phyloP scores from a whole-genome alignment of 2,329 filamentous ascomycete species.

The Trichoderma oligosporum region DNA sequence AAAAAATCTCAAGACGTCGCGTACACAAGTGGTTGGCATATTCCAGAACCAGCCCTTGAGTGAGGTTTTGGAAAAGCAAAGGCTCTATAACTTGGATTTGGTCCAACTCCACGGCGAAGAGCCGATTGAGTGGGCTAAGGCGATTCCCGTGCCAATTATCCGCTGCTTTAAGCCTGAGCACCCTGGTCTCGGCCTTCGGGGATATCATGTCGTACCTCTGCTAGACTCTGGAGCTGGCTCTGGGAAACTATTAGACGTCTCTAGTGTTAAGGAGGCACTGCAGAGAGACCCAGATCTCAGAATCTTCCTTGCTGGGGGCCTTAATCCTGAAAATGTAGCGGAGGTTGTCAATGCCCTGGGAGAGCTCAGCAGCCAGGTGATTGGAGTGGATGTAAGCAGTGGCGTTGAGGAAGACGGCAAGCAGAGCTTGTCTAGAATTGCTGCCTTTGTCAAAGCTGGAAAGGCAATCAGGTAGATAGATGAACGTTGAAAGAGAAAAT shows the following conservation, averaged over 20 bases:
- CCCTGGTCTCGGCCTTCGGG: slow-evolving; percentile 66
- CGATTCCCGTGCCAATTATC: slow-evolving; percentile 91
- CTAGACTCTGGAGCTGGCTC: slow-evolving; percentile 85
- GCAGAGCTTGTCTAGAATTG: slow-evolving; percentile 79
- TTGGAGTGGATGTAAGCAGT: slow-evolving; percentile 89
- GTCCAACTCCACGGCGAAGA: slow-evolving; percentile 93
- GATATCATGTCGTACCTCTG: slow-evolving; percentile 78
- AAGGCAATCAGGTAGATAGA: slow-evolving; percentile 53
- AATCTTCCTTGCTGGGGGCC: slow-evolving; percentile 78
- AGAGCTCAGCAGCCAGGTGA: slow-evolving; percentile 56
- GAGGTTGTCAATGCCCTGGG: slow-evolving; percentile 62
- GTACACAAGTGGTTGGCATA: slow-evolving; percentile 83
- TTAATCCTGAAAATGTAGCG: slow-evolving; percentile 75
- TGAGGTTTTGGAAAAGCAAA: slow-evolving; percentile 76
- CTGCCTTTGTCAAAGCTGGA: slow-evolving; percentile 70
- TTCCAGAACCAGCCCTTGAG: slow-evolving; percentile 87
- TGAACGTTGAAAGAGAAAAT: background rate
- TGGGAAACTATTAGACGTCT: slow-evolving; percentile 71
- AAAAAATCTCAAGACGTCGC: slow-evolving; percentile 47
- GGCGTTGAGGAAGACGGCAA: slow-evolving; percentile 82
- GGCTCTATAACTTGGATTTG: slow-evolving; percentile 72
- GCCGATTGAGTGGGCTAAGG: slow-evolving; percentile 81
- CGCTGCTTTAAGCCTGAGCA: slow-evolving; percentile 77
- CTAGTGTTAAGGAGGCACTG: slow-evolving; percentile 64
- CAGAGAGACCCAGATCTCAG: slow-evolving; percentile 65